These are phyloP conservation scores for Gossypium gossypioides DNA, from an alignment of 441 rosid genomes.

Conservation along the genomic window DNA sequence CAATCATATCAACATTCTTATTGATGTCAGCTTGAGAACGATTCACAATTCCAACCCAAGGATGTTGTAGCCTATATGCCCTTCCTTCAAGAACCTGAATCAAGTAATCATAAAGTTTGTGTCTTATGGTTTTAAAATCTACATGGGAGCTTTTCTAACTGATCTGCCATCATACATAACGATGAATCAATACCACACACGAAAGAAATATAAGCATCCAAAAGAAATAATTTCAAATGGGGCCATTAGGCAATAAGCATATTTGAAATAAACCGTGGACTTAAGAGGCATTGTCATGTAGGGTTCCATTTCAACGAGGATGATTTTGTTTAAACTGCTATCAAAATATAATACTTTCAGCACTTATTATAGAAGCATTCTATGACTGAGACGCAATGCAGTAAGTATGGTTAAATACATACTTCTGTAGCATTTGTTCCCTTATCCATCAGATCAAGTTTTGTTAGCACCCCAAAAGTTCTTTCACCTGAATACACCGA, in stretches of 20 bases:
- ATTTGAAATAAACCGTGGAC: background rate
- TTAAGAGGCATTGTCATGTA: background rate
- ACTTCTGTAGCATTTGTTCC: slow-evolving; percentile 93
- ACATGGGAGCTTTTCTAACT: background rate
- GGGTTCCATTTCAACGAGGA: background rate
- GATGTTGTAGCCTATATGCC: slow-evolving; percentile 89
- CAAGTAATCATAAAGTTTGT: slow-evolving; percentile 16
- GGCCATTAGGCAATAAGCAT: background rate
- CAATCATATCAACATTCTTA: slow-evolving; percentile 86
- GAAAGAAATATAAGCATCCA: background rate
- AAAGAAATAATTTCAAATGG: background rate
- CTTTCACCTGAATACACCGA: slow-evolving; percentile 64
- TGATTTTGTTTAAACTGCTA: background rate
- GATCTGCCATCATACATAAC: background rate
- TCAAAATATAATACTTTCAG: background rate
- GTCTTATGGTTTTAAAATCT: background rate
- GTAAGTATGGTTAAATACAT: slow-evolving; percentile 18
- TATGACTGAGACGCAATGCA: slow-evolving; percentile 12
- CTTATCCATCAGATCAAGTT: slow-evolving; percentile 98
- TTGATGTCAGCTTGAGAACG: slow-evolving; percentile 99
- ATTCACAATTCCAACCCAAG: slow-evolving; percentile 99
- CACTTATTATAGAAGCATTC: slow-evolving; percentile 16
- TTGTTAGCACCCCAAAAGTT: slow-evolving; percentile 91
- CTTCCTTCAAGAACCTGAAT: slow-evolving; percentile 90
- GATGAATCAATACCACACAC: slow-evolving; percentile 1